A percentile compares a stretch with the other conserved stretches of the same genome.
Evolutionary conservation across 2,329 filamentous ascomycete species (phyloP).

Genomic region (Metarhizium rileyi): DNA sequence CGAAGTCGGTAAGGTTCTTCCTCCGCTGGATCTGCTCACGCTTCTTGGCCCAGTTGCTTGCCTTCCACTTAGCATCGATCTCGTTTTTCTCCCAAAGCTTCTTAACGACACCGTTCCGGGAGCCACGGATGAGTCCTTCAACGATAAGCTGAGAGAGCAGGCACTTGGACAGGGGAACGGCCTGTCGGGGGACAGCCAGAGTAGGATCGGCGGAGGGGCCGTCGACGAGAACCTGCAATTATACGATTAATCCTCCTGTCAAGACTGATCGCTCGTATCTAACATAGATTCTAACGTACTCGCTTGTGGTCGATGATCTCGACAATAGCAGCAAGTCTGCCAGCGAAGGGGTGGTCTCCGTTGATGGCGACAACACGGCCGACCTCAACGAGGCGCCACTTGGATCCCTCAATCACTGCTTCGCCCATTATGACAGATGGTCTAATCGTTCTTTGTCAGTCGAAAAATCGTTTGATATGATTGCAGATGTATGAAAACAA

Average conservation of each 20-base stretch:
- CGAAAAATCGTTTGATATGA: slow-evolving; percentile 9
- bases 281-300: slow-evolving; percentile 57
- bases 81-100: slow-evolving; percentile 84
- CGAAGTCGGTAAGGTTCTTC: slow-evolving; percentile 91
- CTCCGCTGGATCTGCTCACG: slow-evolving; percentile 75
- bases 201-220: slow-evolving; percentile 77
- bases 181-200: slow-evolving; percentile 76
- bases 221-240: slow-evolving; percentile 77
- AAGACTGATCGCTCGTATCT: neutral
- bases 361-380: slow-evolving; percentile 94
- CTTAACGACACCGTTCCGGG: slow-evolving; percentile 74
- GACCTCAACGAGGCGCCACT: slow-evolving; percentile 96
- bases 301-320: slow-evolving; percentile 99
- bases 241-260: slow-evolving; percentile 5
- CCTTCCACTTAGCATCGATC: slow-evolving; percentile 88
- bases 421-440: slow-evolving; percentile 66
- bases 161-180: slow-evolving; percentile 69
- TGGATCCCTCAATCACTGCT: slow-evolving; percentile 70
- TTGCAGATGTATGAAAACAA: neutral
- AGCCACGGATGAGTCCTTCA: slow-evolving; percentile 72
- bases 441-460: slow-evolving; percentile 33
- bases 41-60: slow-evolving; percentile 92
- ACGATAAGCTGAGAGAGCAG: slow-evolving; percentile 88
- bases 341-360: slow-evolving; percentile 63
- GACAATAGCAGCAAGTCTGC: slow-evolving; percentile 87